Evolutionary conservation across 208 protist species (phyloP).

Genomic region (Balamuthia mandrillaris): DNA sequence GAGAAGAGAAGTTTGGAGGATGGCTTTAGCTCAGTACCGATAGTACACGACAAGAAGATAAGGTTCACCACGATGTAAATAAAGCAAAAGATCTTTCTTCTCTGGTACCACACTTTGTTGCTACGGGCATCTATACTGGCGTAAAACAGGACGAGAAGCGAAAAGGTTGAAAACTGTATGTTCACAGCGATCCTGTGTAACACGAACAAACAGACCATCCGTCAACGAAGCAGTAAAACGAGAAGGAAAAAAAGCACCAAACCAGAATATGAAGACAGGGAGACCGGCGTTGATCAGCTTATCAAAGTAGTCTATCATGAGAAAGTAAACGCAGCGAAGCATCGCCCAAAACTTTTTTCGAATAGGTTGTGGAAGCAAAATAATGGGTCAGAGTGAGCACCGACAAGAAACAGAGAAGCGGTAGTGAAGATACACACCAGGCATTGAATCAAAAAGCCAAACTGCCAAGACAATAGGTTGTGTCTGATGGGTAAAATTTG

Average conservation of each 20-base stretch:
- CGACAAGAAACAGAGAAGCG: neutral
- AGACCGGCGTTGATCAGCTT: neutral
- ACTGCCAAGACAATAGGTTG: neutral
- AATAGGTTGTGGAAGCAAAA: neutral
- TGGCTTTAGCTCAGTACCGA: no score
- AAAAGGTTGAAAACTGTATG: neutral
- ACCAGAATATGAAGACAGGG: neutral
- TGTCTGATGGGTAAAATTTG: neutral
- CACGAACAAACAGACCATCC: neutral
- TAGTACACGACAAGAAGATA: neutral
- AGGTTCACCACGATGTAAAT: neutral
- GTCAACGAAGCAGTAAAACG: neutral
- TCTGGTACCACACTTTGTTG: neutral
- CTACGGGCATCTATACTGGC: neutral
- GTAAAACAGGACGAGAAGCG: constrained; percentile 30
- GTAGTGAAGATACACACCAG: neutral
- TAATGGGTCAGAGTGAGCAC: neutral
- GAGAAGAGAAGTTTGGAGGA: no score
- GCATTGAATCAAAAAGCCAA: constrained; percentile 2
- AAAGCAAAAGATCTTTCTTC: neutral
- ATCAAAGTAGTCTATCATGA: neutral
- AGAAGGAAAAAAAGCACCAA: neutral
- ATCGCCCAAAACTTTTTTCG: neutral
- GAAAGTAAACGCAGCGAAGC: neutral
- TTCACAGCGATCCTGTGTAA: neutral